A percentile compares a stretch with the other conserved stretches of the same genome.
Evolutionary conservation across 495 filamentous ascomycete species (phyloP).

Genomic region (Aspergillus incahuasiensis): DNA sequence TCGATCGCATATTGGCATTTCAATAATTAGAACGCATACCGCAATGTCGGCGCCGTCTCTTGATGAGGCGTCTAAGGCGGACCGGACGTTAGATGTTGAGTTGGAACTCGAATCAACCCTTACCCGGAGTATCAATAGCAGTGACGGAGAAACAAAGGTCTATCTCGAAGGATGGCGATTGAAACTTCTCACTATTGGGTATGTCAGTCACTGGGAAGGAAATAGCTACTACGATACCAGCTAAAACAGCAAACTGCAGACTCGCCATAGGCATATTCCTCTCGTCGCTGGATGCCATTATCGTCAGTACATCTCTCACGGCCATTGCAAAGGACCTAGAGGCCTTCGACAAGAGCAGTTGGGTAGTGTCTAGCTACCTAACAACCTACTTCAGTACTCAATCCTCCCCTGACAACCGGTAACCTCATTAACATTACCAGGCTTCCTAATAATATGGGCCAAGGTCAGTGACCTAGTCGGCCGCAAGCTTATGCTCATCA

Average conservation of each 20-base stretch:
- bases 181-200: neutral
- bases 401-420: too few species aligned
- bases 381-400: constrained; percentile 21
- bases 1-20: neutral
- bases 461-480: constrained; percentile 51
- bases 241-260: neutral
- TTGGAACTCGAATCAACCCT: neutral
- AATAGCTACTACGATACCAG: too few species aligned
- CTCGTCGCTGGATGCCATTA: constrained; percentile 50
- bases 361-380: constrained; percentile 28
- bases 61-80: neutral
- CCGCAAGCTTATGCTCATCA: constrained; percentile 41
- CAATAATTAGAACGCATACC: neutral
- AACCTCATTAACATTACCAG: neutral
- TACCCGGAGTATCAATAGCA: neutral
- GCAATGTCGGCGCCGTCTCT: neutral
- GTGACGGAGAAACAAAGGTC: neutral
- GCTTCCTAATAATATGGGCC: constrained; percentile 38
- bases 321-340: constrained; percentile 29
- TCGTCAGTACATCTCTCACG: constrained; percentile 46
- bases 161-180: neutral
- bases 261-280: constrained; percentile 32
- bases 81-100: neutral
- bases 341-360: constrained; percentile 12
- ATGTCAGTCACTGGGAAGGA: too few species aligned